Evolutionary conservation across 306 rosid genomes (phyloP).

Genomic region (Acacia confusa): DNA sequence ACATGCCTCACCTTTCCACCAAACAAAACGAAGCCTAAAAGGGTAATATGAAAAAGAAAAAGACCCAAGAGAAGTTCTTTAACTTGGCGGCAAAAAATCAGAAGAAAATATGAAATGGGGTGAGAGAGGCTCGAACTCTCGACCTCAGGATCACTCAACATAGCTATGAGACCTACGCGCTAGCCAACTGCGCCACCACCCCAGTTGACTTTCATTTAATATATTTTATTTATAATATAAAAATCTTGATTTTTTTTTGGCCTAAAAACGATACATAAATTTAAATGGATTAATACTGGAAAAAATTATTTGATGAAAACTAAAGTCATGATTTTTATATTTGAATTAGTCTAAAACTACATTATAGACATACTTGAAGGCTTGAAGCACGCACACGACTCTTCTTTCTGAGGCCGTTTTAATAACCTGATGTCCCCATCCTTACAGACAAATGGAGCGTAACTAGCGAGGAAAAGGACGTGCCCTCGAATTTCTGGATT

Average conservation of each 20-base stretch:
- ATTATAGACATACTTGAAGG: too few relatives aligned
- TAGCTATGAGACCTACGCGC: constrained; percentile 74
- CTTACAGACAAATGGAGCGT: not conserved
- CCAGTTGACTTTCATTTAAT: not conserved
- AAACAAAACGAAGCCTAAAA: too few relatives aligned
- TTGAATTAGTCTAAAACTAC: not conserved
- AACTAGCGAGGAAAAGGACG: not conserved
- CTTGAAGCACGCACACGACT: not conserved
- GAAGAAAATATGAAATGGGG: constrained; percentile 5
- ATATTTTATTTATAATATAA: too few relatives aligned
- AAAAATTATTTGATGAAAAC: not conserved
- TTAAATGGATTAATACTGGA: too few relatives aligned
- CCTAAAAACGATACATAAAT: not conserved
- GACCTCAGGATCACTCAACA: constrained; percentile 62
- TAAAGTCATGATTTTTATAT: not conserved
- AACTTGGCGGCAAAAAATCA: too few relatives aligned
- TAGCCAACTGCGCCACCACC: constrained; percentile 83
- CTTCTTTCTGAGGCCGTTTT: not conserved
- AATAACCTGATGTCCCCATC: not conserved
- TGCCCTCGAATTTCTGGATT: constrained; percentile 3
- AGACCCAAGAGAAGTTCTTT: too few relatives aligned
- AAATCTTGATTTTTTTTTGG: too few relatives aligned
- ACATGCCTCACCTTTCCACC: too few relatives aligned
- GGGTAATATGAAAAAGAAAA: too few relatives aligned
- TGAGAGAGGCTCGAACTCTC: constrained; percentile 75